Evolutionary conservation across 169 alveolate genomes (phyloP).

Genomic region (Cryptosporidium ryanae): DNA sequence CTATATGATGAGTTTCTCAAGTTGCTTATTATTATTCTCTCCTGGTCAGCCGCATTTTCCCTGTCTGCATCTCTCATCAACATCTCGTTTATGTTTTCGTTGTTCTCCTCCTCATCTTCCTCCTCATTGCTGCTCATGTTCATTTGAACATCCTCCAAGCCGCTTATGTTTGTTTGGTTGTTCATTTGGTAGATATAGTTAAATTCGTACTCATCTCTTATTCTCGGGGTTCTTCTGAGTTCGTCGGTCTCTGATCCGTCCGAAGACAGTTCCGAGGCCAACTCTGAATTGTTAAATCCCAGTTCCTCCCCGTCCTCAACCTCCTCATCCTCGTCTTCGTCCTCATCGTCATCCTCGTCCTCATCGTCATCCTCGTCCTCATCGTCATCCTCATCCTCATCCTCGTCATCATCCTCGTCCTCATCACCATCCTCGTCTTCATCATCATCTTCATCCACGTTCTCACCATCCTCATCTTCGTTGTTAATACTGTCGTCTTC

Average conservation of each 20-base stretch:
- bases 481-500: not conserved
- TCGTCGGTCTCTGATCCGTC: conserved; percentile 65
- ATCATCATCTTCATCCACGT: conserved; percentile 41
- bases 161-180: conserved; percentile 56
- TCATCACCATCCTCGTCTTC: conserved; percentile 10
- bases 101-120: conserved; percentile 26
- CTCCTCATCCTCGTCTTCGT: conserved; percentile 41
- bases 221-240: conserved; percentile 69
- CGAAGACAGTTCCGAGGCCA: conserved; percentile 33
- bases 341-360: conserved; percentile 30
- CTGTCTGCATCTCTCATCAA: conserved; percentile 7
- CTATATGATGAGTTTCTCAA: conserved; percentile 45
- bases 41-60: not conserved
- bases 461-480: conserved; percentile 26
- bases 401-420: conserved; percentile 12
- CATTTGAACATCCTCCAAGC: conserved; percentile 64
- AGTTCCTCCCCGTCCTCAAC: conserved; percentile 49
- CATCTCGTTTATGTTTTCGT: conserved; percentile 29
- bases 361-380: not conserved
- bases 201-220: conserved; percentile 66
- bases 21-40: conserved; percentile 7
- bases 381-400: not conserved
- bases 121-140: conserved; percentile 52
- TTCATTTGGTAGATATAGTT: conserved; percentile 65
- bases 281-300: conserved; percentile 24